Conservation (phyloP, 208 protist genomes). For the Angomonas ambiguus region DNA sequence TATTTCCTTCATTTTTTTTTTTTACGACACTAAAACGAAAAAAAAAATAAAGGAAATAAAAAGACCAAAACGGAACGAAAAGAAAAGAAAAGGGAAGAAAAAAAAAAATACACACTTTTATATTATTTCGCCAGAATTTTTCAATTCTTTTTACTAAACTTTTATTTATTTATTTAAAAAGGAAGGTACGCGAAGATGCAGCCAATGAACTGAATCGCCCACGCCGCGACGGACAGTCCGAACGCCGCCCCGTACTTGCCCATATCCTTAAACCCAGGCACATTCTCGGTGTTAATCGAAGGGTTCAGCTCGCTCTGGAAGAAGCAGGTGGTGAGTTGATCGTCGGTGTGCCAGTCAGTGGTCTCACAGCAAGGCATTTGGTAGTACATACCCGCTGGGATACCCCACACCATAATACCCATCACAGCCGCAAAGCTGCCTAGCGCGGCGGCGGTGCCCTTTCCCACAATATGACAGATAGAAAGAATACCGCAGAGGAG, state of each 20-base stretch:
- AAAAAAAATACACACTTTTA: slow-evolving; percentile 8
- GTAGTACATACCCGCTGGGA: slow-evolving; percentile 39
- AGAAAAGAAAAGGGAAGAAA: background rate
- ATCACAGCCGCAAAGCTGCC: slow-evolving; percentile 25
- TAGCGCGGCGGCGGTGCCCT: slow-evolving; percentile 22
- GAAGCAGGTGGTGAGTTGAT: slow-evolving; percentile 17
- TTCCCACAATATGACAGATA: slow-evolving; percentile 23
- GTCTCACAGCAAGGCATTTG: slow-evolving; percentile 42
- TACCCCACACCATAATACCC: slow-evolving; percentile 38
- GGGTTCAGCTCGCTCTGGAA: slow-evolving; percentile 12
- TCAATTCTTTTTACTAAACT: background rate
- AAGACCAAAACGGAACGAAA: slow-evolving; percentile 5
- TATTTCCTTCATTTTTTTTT: background rate
- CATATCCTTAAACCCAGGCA: slow-evolving; percentile 36
- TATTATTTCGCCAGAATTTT: no score
- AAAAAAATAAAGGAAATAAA: background rate
- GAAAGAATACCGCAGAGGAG: slow-evolving; percentile 22
- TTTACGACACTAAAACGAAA: slow-evolving; percentile 1
- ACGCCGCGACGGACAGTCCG: slow-evolving; percentile 38
- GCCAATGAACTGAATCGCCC: slow-evolving; percentile 37
- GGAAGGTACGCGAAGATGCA: slow-evolving; percentile 29
- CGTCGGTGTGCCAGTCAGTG: slow-evolving; percentile 16
- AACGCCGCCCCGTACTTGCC: slow-evolving; percentile 41
- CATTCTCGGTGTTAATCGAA: slow-evolving; percentile 6
- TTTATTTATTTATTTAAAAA: slow-evolving; percentile 13